Evolutionary conservation across 1,284 basidiomycete species (phyloP), one percentile per base, ranked within the genome.

Genomic region (Apiotrichum domesticum): DNA sequence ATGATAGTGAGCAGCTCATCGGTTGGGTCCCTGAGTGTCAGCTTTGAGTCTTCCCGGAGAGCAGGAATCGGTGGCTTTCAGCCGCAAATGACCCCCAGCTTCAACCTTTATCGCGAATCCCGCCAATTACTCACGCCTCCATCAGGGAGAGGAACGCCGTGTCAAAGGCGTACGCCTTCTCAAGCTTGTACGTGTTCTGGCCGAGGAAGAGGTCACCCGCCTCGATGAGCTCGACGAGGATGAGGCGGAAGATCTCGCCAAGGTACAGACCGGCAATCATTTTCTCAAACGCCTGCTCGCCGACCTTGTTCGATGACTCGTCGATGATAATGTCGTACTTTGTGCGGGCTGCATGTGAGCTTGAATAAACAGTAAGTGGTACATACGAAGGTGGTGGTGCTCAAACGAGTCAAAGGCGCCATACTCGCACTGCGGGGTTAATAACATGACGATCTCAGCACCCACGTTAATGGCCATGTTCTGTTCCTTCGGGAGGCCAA

Each of bases 261-360:
- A 98, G 85, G 78, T 98, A 98, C 54, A 95, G 85, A 58, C 95
- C 95, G 0, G 95, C 95, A 65, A 98, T 98, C 73, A 98, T 87
- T 89, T 98, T 98, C 84, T 98, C 82, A 66, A 78, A 78, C 14
- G 77, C 66, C 68, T 98, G 95, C 78, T 98, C 92, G 53, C 87
- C 87, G 3, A 93, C 92, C 79, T 98, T 98, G 82, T 98, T 98
- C 4, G 91, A 95, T 9, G 84, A 82, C 67, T 96, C 86, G 70
- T 98, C 95, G 35, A 98, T 94, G 67, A 85, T 86, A 62, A 85
- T 80, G 73, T 98, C 95, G 77, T 96, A 98, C 77, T 93, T 92
- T 11, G 93, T 97, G 59, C 95, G 81, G 3, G 93, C 74, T 76
- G 56, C 6, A 21, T 10, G 56, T 65, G 48, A 66, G 56, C 37